Evolutionary conservation across 306 rosid species (phyloP).

Genomic region (Pyrus bretschneideri): DNA sequence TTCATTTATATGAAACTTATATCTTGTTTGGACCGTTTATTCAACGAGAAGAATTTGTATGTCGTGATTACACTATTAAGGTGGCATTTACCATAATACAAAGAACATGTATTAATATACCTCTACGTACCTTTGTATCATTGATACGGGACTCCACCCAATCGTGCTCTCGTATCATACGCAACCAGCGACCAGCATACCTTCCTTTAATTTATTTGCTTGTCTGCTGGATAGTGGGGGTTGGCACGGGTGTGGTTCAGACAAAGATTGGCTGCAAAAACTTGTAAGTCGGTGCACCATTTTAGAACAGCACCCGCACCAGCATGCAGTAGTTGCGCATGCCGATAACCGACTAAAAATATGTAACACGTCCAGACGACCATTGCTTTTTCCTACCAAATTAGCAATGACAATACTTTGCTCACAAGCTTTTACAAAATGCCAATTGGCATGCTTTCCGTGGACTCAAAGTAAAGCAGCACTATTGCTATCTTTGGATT

Average conservation of each 20-base stretch:
- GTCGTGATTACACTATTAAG: no score
- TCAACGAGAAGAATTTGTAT: no score
- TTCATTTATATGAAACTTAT: no score
- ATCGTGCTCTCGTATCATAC: no score
- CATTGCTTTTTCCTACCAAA: neutral
- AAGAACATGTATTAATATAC: no score
- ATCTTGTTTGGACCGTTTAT: no score
- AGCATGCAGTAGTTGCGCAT: neutral
- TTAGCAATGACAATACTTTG: no score
- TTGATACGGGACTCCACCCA: no score
- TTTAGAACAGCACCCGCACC: neutral
- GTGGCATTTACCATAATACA: no score
- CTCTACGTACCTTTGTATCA: no score
- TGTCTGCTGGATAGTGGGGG: constrained; percentile 3
- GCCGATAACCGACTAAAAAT: neutral
- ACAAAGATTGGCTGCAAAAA: constrained; percentile 4
- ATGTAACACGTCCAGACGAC: neutral
- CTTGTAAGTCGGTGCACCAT: neutral
- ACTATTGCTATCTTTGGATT: neutral
- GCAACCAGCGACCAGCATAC: neutral
- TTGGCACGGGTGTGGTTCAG: neutral
- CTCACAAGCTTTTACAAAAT: neutral
- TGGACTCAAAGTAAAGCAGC: neutral
- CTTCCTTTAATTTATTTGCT: neutral
- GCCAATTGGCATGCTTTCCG: neutral